phyloP scores from a whole-genome alignment of 2,329 filamentous ascomycete genomes.

The Geosmithia flava region DNA sequence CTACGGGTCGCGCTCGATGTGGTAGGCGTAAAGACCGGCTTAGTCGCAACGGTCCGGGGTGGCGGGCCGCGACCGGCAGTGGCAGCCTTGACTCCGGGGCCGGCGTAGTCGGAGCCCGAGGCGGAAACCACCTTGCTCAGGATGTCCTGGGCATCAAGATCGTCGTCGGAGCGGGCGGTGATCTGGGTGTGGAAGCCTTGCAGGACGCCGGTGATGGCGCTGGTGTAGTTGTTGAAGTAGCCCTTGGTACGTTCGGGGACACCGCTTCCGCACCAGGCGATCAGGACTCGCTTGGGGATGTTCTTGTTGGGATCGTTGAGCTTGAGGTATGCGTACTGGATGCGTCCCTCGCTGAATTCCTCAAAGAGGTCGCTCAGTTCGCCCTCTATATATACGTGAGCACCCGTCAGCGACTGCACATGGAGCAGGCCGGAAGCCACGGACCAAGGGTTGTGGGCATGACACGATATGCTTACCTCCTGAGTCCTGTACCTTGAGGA shows the following conservation, averaged over 20 bases:
- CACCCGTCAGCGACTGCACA: not conserved
- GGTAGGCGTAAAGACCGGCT: conserved; percentile 85
- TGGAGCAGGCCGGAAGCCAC: not conserved
- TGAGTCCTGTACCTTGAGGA: conserved; percentile 86
- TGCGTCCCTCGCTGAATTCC: conserved; percentile 90
- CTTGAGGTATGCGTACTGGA: conserved; percentile 95
- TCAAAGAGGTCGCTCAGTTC: conserved; percentile 84
- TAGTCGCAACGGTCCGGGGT: conserved; percentile 65
- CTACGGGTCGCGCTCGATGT: conserved; percentile 38
- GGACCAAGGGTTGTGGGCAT: not conserved
- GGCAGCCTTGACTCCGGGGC: conserved; percentile 34
- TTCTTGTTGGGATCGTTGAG: conserved; percentile 87
- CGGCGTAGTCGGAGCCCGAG: conserved; percentile 85
- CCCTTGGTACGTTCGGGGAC: conserved; percentile 98
- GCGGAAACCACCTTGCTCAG: conserved; percentile 90
- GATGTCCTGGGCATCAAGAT: conserved; percentile 78
- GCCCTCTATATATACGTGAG: conserved; percentile 48
- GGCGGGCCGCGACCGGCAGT: conserved; percentile 45
- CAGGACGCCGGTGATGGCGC: conserved; percentile 79
- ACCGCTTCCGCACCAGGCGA: conserved; percentile 94
- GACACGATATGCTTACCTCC: conserved; percentile 46
- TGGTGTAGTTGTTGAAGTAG: conserved; percentile 92
- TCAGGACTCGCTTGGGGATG: conserved; percentile 83
- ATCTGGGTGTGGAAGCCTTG: conserved; percentile 98
- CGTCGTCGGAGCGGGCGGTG: conserved; percentile 81